Conservation (phyloP, 2,329 filamentous ascomycete genomes). For the Venturia aucupariae region DNA sequence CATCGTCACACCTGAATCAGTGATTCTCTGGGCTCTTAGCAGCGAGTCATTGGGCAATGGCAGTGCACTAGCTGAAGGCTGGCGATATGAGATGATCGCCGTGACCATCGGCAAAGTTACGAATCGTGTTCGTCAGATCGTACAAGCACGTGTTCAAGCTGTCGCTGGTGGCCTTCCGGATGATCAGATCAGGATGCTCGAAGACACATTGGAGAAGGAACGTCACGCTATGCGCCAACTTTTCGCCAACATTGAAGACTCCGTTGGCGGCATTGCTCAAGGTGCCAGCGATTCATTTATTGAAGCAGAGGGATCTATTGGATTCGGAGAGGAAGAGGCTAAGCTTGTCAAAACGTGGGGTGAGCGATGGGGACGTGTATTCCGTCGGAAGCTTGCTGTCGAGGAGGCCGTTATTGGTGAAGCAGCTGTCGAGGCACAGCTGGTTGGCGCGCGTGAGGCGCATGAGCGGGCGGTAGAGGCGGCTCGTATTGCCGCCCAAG, state of each 20-base stretch:
- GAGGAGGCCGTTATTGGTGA: conserved; percentile 61
- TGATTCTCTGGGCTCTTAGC: conserved; percentile 82
- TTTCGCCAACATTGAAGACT: conserved; percentile 73
- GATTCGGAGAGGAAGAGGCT: conserved; percentile 33
- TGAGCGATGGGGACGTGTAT: conserved; percentile 76
- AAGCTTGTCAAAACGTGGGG: conserved; percentile 71
- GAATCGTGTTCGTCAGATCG: conserved; percentile 72
- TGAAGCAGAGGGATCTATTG: conserved; percentile 44
- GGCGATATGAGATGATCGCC: conserved; percentile 83
- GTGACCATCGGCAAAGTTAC: conserved; percentile 88
- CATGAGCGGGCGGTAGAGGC: conserved; percentile 8
- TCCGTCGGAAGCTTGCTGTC: conserved; percentile 70
- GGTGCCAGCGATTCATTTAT: conserved; percentile 68
- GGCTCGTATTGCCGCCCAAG: background rate
- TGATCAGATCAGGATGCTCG: conserved; percentile 51
- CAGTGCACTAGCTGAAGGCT: conserved; percentile 58
- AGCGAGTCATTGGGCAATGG: conserved; percentile 53
- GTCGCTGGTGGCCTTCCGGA: background rate
- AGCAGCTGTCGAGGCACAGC: conserved; percentile 40
- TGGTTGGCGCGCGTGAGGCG: conserved; percentile 19
- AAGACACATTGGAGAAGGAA: conserved; percentile 61
- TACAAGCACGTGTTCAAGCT: conserved; percentile 48
- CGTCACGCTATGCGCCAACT: conserved; percentile 66
- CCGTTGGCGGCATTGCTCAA: conserved; percentile 59
- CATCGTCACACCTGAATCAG: conserved; percentile 75